A percentile compares a stretch with the other conserved stretches of the same genome.
Conservation (phyloP, 208 protist species). For the Leishmania guyanensis region DNA sequence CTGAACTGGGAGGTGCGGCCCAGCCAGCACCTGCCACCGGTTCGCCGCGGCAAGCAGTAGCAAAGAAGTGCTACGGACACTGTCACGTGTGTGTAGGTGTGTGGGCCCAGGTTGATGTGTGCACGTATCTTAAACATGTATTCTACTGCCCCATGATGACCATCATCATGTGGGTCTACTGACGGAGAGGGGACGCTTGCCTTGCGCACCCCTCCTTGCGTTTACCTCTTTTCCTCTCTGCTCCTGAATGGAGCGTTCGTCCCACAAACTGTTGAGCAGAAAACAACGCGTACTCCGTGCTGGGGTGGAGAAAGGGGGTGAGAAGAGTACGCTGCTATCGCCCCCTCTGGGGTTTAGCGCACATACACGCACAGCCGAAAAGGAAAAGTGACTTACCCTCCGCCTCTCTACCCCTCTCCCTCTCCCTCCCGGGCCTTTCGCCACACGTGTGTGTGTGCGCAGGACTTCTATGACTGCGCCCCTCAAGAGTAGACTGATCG, state of each 20-base stretch:
- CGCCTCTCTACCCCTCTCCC: neutral
- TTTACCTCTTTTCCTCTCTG: neutral
- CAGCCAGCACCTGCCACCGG: slow-evolving; percentile 26
- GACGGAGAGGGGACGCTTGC: neutral
- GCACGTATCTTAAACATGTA: neutral
- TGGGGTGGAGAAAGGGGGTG: neutral
- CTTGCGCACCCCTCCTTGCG: neutral
- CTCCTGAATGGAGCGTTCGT: neutral
- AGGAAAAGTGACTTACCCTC: neutral
- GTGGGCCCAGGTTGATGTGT: neutral
- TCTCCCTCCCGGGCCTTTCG: neutral
- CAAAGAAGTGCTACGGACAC: neutral
- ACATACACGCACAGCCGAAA: neutral
- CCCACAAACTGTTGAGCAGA: neutral
- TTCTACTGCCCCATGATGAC: neutral
- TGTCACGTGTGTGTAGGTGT: neutral
- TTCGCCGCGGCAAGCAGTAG: slow-evolving; percentile 9
- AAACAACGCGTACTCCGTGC: no score
- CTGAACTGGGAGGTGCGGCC: slow-evolving; percentile 52
- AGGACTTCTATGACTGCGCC: neutral
- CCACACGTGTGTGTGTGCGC: neutral
- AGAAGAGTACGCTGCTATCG: neutral
- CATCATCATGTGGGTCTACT: neutral
- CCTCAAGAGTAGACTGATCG: neutral
- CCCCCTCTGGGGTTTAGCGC: neutral